Conservation (phyloP, 176 grass and related monocot genomes). For the Coix lacrymajobi region DNA sequence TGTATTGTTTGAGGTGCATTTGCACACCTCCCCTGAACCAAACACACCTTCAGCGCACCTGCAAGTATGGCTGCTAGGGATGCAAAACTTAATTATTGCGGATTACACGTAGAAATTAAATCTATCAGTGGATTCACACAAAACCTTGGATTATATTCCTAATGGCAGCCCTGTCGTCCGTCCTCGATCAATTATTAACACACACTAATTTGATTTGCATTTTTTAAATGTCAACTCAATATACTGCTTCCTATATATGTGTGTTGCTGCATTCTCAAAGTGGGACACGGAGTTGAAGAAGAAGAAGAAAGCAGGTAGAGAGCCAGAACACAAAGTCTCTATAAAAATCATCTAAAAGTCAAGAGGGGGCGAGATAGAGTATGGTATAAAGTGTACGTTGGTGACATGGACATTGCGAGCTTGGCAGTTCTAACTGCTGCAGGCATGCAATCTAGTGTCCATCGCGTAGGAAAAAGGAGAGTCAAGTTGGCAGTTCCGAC, state of each 20-base stretch:
- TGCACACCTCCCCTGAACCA: too few relatives aligned
- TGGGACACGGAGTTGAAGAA: slow-evolving; percentile 29
- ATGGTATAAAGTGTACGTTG: slow-evolving; percentile 1
- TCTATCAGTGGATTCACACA: too few relatives aligned
- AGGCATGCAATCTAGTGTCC: too few relatives aligned
- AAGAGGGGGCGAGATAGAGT: not conserved
- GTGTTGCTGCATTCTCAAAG: slow-evolving; percentile 9
- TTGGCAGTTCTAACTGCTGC: not conserved
- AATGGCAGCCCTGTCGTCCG: too few relatives aligned
- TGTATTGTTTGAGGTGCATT: too few relatives aligned
- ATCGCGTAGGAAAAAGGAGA: not conserved
- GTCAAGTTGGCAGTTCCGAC: slow-evolving; percentile 12
- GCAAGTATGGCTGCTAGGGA: too few relatives aligned
- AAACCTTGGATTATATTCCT: too few relatives aligned
- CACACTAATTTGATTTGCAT: not conserved
- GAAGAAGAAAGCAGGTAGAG: not conserved
- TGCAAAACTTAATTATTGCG: too few relatives aligned
- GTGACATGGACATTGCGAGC: slow-evolving; percentile 19
- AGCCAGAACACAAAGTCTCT: not conserved
- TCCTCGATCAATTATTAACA: not conserved
- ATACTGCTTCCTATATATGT: too few relatives aligned
- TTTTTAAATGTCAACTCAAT: not conserved
- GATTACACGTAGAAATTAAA: too few relatives aligned
- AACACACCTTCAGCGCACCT: too few relatives aligned
- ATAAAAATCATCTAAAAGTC: slow-evolving; percentile 9